phyloP scores from a whole-genome alignment of 306 rosid species.

The Boehmeria nivea region DNA sequence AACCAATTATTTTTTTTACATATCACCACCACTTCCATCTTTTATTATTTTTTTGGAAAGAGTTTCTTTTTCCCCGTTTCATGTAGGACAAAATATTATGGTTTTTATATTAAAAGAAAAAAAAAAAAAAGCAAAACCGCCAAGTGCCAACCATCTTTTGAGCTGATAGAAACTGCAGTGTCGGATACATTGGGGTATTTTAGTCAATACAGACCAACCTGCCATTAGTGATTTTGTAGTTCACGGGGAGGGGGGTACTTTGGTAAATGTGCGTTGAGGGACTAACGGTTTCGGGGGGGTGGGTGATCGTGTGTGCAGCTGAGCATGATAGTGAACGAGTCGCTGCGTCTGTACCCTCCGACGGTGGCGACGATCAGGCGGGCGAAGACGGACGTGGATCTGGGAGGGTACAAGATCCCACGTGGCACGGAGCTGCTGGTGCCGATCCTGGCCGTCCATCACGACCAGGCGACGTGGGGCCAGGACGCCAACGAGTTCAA shows the following conservation, averaged over 20 bases:
- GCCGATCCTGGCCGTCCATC: constrained; percentile 93
- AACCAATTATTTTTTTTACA: no score
- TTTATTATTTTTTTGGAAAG: background rate
- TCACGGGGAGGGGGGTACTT: constrained; percentile 5
- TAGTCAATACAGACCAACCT: no score
- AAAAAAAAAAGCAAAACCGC: no score
- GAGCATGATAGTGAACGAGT: constrained; percentile 82
- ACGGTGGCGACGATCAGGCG: constrained; percentile 75
- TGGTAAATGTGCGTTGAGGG: background rate
- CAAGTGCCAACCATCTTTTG: no score
- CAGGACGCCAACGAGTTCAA: constrained; percentile 74
- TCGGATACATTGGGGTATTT: no score
- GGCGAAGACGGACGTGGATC: constrained; percentile 60
- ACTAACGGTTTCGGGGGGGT: background rate
- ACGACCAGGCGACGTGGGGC: constrained; percentile 75
- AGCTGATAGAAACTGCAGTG: no score
- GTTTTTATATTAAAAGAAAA: background rate
- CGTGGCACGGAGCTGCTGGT: constrained; percentile 76
- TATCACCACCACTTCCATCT: background rate
- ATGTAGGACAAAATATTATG: no score
- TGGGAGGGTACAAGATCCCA: constrained; percentile 66
- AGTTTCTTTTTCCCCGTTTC: no score
- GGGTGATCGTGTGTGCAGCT: constrained; percentile 49
- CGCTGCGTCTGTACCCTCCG: constrained; percentile 76
- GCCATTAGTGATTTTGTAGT: background rate